phyloP scores from a whole-genome alignment of 352 stramenopile genomes.

The Globisporangium orthogonon region DNA sequence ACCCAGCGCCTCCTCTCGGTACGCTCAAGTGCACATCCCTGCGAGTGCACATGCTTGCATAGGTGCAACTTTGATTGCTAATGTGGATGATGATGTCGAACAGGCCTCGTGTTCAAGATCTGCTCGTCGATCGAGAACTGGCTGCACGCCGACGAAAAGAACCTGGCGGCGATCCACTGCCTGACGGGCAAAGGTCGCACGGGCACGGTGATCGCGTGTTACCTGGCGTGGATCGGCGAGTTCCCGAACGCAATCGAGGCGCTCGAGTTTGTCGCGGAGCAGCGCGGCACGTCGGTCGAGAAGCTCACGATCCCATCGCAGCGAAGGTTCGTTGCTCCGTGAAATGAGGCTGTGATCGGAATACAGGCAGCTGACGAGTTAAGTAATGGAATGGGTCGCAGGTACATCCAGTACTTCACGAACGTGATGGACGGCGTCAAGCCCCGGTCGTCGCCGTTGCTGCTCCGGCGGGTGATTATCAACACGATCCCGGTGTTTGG shows the following conservation, averaged over 20 bases:
- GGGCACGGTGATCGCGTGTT: slow-evolving; percentile 92
- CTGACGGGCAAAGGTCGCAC: slow-evolving; percentile 95
- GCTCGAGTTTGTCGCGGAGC: slow-evolving; percentile 91
- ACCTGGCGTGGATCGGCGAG: slow-evolving; percentile 93
- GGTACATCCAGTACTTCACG: slow-evolving; percentile 97
- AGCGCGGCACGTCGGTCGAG: slow-evolving; percentile 83
- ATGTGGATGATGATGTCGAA: neutral
- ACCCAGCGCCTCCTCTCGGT: slow-evolving; percentile 94
- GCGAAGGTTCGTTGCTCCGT: slow-evolving; percentile 42
- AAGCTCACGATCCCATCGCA: slow-evolving; percentile 96
- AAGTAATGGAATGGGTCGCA: slow-evolving; percentile 13
- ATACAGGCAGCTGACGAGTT: neutral
- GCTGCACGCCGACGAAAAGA: slow-evolving; percentile 93
- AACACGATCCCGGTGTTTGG: slow-evolving; percentile 90
- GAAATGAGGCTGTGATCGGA: no score
- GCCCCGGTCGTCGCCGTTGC: slow-evolving; percentile 89
- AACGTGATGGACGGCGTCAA: slow-evolving; percentile 96
- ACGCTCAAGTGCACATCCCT: neutral
- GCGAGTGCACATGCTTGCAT: no score
- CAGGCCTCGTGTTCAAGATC: slow-evolving; percentile 95
- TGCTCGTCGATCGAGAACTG: slow-evolving; percentile 96
- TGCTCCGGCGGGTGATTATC: slow-evolving; percentile 96
- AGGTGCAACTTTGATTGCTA: neutral
- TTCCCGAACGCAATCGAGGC: slow-evolving; percentile 91
- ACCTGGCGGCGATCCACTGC: slow-evolving; percentile 96